Evolutionary conservation across 106 monocot species (phyloP), one percentile per base, ranked within the genome.

Genomic region (Platanthera zijinensis): DNA sequence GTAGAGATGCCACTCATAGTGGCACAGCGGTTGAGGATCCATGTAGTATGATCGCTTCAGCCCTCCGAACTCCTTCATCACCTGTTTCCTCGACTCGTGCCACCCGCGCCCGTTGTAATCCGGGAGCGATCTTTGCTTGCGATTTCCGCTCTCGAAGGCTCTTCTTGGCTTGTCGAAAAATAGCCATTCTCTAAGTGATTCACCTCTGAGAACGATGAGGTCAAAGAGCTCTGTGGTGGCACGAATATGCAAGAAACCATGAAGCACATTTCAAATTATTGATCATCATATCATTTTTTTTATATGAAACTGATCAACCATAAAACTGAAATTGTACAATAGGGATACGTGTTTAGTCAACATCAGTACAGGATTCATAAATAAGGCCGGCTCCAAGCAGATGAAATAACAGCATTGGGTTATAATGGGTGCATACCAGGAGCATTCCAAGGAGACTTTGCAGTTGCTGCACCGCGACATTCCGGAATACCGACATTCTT

Each of bases 401-500:
- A 39, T 39, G 39, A 39, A 39, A 39, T 39, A 39, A 39, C 39
- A 1, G 39, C 39, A 39, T 39, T 39, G 39, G 39, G 39, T 39
- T 0, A 3, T 39, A 39, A 39, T 39, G 39, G 39, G 11, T 47
- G 6, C 73, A 75, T 90, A 97, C 97, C 97, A 69, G 87, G 85
- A 77, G 91, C 91, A 86, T 97, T 97, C 97, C 97, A 97, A 67
- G 97, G 97, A 70, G 94, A 97, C 77, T 97, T 97, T 69, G 91
- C 52, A 68, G 94, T 94, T 18, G 91, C 94, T 79, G 94, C 97
- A 22, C 97, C 97, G 81, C 90, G 94, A 82, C 97, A 97, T 79
- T 88, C 89, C 11, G 97, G 97, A 48, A 97, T 90, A 18, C 97
- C 97, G 75, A 97, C 97, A 85, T 94, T 82, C 72, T 97, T 97